Base-by-base conservation (phyloP, 345 rosid species). In the Gynandropsis gynandra region DNA sequence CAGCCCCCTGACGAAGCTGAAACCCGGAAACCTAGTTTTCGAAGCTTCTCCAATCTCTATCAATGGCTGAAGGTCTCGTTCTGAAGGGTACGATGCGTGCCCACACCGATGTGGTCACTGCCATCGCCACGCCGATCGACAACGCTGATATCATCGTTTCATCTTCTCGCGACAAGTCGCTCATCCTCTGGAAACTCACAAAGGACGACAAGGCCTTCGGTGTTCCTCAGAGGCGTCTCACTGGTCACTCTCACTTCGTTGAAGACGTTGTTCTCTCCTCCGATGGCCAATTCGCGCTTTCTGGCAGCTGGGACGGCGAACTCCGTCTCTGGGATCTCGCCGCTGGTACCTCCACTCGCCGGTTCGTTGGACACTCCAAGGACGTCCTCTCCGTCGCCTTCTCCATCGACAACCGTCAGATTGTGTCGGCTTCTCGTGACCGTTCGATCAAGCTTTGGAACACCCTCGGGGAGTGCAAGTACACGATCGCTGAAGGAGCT, bases 291-390 rank as follows among this genome's bases (percentile, higher is more conserved):
- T 90, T 90, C 63, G 98, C 98, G 0, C 90, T 90, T 34, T 90
- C 98, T 20, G 95, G 98, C 5, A 80, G 96, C 33, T 90, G 98
- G 98, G 98, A 90, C 62, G 82, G 95, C 17, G 98, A 90, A 82
- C 96, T 90, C 17, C 96, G 98, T 7, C 95, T 90, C 34, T 90
- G 98, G 98, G 98, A 90, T 56, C 85, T 90, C 27, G 66, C 72
- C 10, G 10, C 83, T n/a, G 98, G 96, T 2, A 58, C 63, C 13
- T 80, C 92, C 14, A 77, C 95, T n/a, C 86, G 95, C 44, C 63
- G 98, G 6, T 90, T 90, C 54, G 96, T 84, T 1, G 98, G 98
- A 18, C 98, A 90, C 80, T 76, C 96, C 33, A 90, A 90, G 61
- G 95, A 90, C 16, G 98, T 90, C 2, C 76, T 90, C 16, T 90